A percentile compares a stretch with the other conserved stretches of the same genome.
Conservation (phyloP, 192 early-diverging fungal genomes). For the Spizellomyces punctatus region DNA sequence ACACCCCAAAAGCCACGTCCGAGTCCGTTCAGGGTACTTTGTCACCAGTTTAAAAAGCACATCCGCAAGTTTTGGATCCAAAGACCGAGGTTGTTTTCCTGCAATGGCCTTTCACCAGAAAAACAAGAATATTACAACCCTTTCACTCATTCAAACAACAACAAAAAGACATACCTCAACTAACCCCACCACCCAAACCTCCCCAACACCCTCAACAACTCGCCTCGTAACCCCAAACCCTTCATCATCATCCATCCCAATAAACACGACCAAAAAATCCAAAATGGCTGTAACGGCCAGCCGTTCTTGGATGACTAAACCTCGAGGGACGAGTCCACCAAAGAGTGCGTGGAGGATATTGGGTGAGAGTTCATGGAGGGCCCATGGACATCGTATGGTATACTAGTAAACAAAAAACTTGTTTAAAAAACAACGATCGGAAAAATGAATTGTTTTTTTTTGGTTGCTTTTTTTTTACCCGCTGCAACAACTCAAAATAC, state of each 20-base stretch:
- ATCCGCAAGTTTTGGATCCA: constrained; percentile 18
- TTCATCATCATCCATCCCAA: constrained; percentile 1
- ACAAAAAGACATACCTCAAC: no score
- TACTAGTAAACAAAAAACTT: not conserved
- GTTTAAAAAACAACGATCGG: not conserved
- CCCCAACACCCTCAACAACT: no score
- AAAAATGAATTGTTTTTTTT: no score
- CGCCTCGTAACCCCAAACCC: not conserved
- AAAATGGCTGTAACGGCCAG: constrained; percentile 25
- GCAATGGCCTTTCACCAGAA: constrained; percentile 23
- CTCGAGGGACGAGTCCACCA: constrained; percentile 14
- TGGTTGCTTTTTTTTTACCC: no score
- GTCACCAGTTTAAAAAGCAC: constrained; percentile 21
- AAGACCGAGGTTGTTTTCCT: constrained; percentile 19
- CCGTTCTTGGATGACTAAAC: constrained; percentile 34
- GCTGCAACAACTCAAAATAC: constrained; percentile 34
- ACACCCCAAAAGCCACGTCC: constrained; percentile 12
- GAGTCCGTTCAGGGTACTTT: constrained; percentile 28
- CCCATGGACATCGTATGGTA: constrained; percentile 29
- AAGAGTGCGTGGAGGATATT: constrained; percentile 26
- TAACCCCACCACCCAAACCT: no score
- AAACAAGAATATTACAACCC: not conserved
- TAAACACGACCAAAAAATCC: constrained; percentile 29
- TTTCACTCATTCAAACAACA: no score
- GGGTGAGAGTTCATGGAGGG: constrained; percentile 18